Percentiles rank a stretch among this genome's conserved stretches.
These are phyloP conservation scores for Cordyceps sp. DNA, from an alignment of 2,329 filamentous ascomycete genomes.

Conservation along the genomic window DNA sequence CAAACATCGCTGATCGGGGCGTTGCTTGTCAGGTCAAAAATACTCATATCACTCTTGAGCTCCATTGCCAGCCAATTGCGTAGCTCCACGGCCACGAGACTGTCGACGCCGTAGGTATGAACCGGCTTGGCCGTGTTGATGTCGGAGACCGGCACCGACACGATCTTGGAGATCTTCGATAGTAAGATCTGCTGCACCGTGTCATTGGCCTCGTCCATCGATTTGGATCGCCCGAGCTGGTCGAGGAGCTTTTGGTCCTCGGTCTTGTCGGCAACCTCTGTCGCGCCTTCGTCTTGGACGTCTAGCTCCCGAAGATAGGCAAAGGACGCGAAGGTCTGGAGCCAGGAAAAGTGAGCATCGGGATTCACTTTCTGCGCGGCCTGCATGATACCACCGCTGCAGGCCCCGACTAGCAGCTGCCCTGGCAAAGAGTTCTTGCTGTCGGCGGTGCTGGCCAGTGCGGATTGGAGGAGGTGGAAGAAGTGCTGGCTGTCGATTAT, in stretches of 20 bases:
- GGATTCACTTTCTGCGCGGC: not conserved
- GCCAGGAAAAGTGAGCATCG: not conserved
- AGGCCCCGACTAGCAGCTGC: not conserved
- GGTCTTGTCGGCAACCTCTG: not conserved
- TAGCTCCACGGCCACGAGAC: slow-evolving; percentile 1
- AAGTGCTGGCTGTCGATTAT: not conserved
- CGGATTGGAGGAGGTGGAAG: not conserved
- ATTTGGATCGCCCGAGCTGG: not conserved
- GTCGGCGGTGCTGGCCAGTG: slow-evolving; percentile 1
- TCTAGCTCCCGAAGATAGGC: not conserved
- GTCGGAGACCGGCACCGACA: not conserved
- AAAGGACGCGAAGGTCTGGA: not conserved
- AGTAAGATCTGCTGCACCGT: not conserved
- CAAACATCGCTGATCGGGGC: not conserved
- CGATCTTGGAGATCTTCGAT: not conserved
- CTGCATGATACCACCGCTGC: not conserved
- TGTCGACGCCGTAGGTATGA: slow-evolving; percentile 1
- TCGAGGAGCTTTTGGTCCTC: not conserved
- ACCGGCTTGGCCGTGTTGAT: slow-evolving; percentile 1
- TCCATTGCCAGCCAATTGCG: slow-evolving; percentile 1
- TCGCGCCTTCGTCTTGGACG: not conserved
- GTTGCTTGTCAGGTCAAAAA: slow-evolving; percentile 1
- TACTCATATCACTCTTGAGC: not conserved
- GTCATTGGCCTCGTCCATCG: not conserved
- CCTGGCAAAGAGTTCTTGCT: not conserved